Base-by-base conservation (phyloP, 768 basidiomycete genomes). In the Dendrothele bispora region DNA sequence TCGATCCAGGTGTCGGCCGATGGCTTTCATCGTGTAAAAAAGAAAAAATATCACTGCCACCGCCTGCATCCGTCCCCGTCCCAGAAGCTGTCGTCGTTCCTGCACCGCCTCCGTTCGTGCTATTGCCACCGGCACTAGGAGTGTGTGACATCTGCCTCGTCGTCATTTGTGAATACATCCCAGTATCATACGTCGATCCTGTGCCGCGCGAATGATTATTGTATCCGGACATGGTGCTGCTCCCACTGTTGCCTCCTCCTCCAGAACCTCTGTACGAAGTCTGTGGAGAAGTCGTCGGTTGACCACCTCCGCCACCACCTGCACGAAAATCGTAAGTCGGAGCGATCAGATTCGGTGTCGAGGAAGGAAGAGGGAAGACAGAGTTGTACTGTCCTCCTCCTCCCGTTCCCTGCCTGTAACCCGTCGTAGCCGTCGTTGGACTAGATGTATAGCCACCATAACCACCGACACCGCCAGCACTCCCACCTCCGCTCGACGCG, bases 251-350 rank as follows among this genome's bases (percentile, higher is more conserved):
- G 10, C 30, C 10, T n/a, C n/a, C n/a, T n/a, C n/a, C n/a, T n/a
- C n/a, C n/a, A n/a, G n/a, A n/a, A n/a, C n/a, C n/a, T n/a, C n/a
- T n/a, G n/a, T n/a, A n/a, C n/a, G n/a, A n/a, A n/a, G n/a, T n/a
- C n/a, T n/a, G n/a, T n/a, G n/a, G n/a, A 43, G 51, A 7, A 40
- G 56, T 7, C 61, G 54, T 39, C 60, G 64, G 37, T 65, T 62
- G 14, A 62, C 55, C 26, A 61, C 59, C n/a, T 65, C 61, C 8
- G 64, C 67, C 21, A 68, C 62, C 38, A 68, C 67, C 1, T 60
- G 58, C 0, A 65, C 61, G 10, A 61, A 56, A 3, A 65, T 62
- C 3, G 60, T 60, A 24, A 47, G 46, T 39, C 60, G 49, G 41
- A 17, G 32, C 36, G 58, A 17, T 58, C 41, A 27, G 57, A 48